A percentile compares a stretch with the other conserved stretches of the same genome.
Evolutionary conservation across 495 filamentous ascomycete genomes (phyloP).

Genomic region (Xylaria nigripes): DNA sequence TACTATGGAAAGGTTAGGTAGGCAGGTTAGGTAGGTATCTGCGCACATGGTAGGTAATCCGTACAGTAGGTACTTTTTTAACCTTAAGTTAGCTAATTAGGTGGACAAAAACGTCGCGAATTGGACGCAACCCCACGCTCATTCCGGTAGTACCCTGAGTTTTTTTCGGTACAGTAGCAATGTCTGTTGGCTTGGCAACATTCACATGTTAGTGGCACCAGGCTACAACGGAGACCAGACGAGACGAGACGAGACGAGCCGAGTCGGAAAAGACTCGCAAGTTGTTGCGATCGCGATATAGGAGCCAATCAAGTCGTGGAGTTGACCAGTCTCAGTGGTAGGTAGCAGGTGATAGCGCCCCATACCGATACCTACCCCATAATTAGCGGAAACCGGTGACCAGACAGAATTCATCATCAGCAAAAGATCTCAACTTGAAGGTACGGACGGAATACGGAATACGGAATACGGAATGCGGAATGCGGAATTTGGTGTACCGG

Average conservation of each 20-base stretch:
- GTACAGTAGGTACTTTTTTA: too few relatives aligned
- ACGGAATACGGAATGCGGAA: too few relatives aligned
- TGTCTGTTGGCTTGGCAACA: background rate
- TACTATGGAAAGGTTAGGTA: too few relatives aligned
- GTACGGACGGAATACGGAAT: too few relatives aligned
- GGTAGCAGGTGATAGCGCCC: background rate
- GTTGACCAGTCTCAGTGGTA: background rate
- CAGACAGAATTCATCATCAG: too few relatives aligned
- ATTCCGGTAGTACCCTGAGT: constrained; percentile 5
- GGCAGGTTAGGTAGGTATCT: too few relatives aligned
- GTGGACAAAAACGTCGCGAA: background rate
- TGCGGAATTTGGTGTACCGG: too few relatives aligned
- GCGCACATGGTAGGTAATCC: too few relatives aligned
- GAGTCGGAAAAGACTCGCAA: background rate
- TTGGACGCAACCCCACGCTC: constrained; percentile 6
- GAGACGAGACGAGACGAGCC: background rate
- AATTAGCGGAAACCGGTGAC: background rate
- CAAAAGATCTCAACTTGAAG: too few relatives aligned
- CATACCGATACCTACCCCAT: background rate
- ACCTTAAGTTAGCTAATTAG: too few relatives aligned
- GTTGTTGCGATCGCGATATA: background rate
- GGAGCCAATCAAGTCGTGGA: background rate
- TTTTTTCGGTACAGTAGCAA: too few relatives aligned
- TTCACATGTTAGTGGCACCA: constrained; percentile 7
- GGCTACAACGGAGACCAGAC: background rate